Base-by-base conservation (phyloP, 345 rosid species). In the Linum trigynum region DNA sequence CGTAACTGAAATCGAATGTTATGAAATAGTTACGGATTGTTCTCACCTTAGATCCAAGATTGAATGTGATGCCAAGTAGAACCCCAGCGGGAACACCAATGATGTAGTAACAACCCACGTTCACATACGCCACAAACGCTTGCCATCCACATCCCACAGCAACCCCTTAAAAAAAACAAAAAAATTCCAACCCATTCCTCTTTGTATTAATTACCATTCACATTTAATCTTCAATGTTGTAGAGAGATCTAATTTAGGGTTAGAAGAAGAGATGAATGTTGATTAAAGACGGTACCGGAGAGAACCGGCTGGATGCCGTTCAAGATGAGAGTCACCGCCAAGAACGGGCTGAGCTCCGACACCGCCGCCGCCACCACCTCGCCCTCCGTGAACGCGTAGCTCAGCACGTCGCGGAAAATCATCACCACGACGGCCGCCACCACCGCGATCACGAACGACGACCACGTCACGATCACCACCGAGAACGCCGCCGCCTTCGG, bases 71-170 rank as follows among this genome's bases (percentile, higher is more conserved):
- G n/a, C 65, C 50, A 62, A 62, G 65, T 0, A 62, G 65, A 5
- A 15, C 16, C 2, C 65, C 65, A 6, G 41, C 14, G 5, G 65
- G 65, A 23, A 62, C 41, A 4, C 65, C 65, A 23, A 62, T n/a
- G n/a, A 62, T n/a, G 50, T 62, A 62, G 35, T 62, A 62, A 16
- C 65, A 62, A 1, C 50, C 48, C 10, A 62, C 65, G 50, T 62
- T 62, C 14, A 62, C 65, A 16, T 62, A 62, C 2, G 65, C 65
- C 45, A 62, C 65, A 14, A 62, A 62, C n/a, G 65, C 65, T 40
- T 62, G 65, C 65, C 65, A 62, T n/a, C 65, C 65, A 39, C 65
- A 62, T 14, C 65, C 65, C 6, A 62, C 65, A 3, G 65, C 65
- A 8, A 62, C 65, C 9, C 65, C 65, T 62, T n/a, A n/a, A n/a